A percentile compares a stretch with the other conserved stretches of the same genome.
Evolutionary conservation across 306 rosid species (phyloP).

Genomic region (Cercis canadensis): DNA sequence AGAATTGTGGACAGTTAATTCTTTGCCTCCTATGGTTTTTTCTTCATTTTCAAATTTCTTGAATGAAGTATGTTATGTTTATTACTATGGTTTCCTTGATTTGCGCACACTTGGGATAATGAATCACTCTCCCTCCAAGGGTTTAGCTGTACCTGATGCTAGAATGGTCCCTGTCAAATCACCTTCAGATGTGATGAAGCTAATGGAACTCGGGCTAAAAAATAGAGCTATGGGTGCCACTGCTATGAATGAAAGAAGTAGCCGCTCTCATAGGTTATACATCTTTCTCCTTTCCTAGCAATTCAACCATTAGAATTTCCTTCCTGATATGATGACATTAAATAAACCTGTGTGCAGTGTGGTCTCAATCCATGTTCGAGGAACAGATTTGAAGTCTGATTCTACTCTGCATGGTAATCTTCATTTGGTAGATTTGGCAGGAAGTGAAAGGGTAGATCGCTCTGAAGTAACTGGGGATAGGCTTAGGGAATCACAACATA

Average conservation of each 20-base stretch:
- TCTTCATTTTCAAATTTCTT: background rate
- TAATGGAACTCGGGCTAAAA: conserved; percentile 53
- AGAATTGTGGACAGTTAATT: background rate
- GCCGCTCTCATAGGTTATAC: conserved; percentile 61
- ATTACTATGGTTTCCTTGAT: conserved; percentile 52
- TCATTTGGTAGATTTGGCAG: conserved; percentile 97
- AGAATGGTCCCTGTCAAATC: conserved; percentile 50
- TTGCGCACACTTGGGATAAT: conserved; percentile 68
- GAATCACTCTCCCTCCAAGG: conserved; percentile 42
- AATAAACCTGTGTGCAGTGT: conserved; percentile 48
- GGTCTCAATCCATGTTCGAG: conserved; percentile 51
- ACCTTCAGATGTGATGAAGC: conserved; percentile 48
- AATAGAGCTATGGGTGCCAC: conserved; percentile 55
- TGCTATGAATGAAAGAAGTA: conserved; percentile 64
- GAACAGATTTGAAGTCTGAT: conserved; percentile 48
- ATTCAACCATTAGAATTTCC: conserved; percentile 4
- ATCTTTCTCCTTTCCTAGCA: background rate
- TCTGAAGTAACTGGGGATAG: conserved; percentile 93
- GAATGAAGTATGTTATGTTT: background rate
- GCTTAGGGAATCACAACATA: conserved; percentile 91
- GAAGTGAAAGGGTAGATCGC: conserved; percentile 95
- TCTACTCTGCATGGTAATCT: conserved; percentile 64
- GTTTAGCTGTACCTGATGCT: conserved; percentile 61
- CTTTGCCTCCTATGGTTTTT: conserved; percentile 16
- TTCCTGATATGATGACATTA: conserved; percentile 23